Base-by-base conservation (phyloP, 352 stramenopile species). In the Globisporangium polare region DNA sequence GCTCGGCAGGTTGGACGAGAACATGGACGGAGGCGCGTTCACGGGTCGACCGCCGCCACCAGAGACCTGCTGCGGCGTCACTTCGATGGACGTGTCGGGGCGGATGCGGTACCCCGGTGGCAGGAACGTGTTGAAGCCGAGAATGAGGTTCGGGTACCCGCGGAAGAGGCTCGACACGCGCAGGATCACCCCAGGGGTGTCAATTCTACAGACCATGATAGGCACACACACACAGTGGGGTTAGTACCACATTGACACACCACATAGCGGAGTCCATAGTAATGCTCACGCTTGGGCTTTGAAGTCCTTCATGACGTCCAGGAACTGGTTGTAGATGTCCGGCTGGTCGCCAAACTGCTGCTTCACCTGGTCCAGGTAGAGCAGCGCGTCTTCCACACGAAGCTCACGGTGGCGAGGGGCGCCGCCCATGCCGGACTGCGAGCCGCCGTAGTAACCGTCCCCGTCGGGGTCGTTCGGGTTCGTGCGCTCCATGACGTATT, bases 231-330 rank as follows among this genome's bases (percentile, higher is more conserved):
- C 47, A 39, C 0, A 62, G 26, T 20, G 13, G 33, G 6, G 17
- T 33, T 4, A 46, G 5, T 20, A n/a, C 37, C 47, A 51, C 20
- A 54, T 15, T 15, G n/a, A n/a, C n/a, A n/a, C 26, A 22, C 37
- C 26, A 53, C 9, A 61, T 41, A 8, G 29, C 8, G 29, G 8
- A 7, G 29, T 33, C 5, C 8, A 33, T 33, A 33, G 29, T 2
- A 55, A 17, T 13, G 43, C 50, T 56, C 35, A 83, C 45, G 88
- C 90, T 72, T 99, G 96, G 3, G 96, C 97, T 70, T 99, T 99
- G 74, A 99, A 99, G 45, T 99, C 98, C 85, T 99, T 99, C 98
- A 99, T 99, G 61, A 99, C 98, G 71, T 99, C 97, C 49, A 99
- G 74, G 67, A 99, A 99, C 73, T 99, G 96, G 81, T 99, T 99